phyloP scores from a whole-genome alignment of 78 protist genomes.

The Dictyostelium intermedium region DNA sequence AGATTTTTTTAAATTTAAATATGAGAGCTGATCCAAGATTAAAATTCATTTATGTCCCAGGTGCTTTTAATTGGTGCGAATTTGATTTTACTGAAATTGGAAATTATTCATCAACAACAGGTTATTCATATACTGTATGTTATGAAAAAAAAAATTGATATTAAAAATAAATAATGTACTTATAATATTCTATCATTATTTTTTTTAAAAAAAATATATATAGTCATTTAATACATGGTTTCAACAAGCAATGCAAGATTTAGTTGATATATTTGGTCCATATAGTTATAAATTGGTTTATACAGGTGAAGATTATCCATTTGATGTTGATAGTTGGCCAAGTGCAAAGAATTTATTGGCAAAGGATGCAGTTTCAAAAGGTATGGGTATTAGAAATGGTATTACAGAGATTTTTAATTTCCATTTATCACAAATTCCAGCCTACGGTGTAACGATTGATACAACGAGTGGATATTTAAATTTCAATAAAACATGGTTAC shows the following conservation, averaged over 20 bases:
- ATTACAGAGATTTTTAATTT: constrained; percentile 56
- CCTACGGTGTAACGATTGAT: constrained; percentile 35
- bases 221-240: constrained; percentile 54
- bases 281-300: constrained; percentile 55
- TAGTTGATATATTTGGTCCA: constrained; percentile 51
- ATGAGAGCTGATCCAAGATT: constrained; percentile 64
- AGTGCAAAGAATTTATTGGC: constrained; percentile 9
- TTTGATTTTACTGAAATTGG: constrained; percentile 63
- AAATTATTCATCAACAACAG: background rate
- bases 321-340: constrained; percentile 54
- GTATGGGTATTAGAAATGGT: constrained; percentile 74
- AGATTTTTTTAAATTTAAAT: background rate
- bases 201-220: too few species aligned
- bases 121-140: constrained; percentile 10
- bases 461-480: constrained; percentile 4
- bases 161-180: too few species aligned
- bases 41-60: constrained; percentile 55
- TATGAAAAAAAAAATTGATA: background rate
- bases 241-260: constrained; percentile 50
- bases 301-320: constrained; percentile 75
- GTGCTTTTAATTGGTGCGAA: constrained; percentile 78
- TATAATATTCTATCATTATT: too few species aligned
- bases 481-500: constrained; percentile 12
- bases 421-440: constrained; percentile 53
- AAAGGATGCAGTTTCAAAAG: constrained; percentile 43